These are phyloP conservation scores for Clarireedia homoeocarpa DNA, from an alignment of 2,329 filamentous ascomycete genomes.

Conservation along the genomic window DNA sequence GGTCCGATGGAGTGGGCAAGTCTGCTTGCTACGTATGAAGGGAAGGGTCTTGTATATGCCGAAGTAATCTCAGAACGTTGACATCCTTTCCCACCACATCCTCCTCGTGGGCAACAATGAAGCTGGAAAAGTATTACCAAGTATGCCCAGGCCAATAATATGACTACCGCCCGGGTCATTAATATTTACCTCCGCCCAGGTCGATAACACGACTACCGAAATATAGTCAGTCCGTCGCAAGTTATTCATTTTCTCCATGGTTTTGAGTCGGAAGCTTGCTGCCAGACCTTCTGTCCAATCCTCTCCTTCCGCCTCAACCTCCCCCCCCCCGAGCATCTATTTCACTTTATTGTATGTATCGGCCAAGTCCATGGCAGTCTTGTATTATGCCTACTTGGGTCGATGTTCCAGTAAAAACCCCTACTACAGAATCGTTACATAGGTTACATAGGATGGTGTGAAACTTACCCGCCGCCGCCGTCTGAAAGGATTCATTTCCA, in stretches of 20 bases:
- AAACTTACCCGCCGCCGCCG: neutral
- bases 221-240: too few relatives aligned
- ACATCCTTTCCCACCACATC: too few relatives aligned
- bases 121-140: too few relatives aligned
- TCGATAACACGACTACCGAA: too few relatives aligned
- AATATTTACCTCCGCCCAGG: too few relatives aligned
- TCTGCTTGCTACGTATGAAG: neutral
- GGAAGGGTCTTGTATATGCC: neutral
- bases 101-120: too few relatives aligned
- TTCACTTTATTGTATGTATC: neutral
- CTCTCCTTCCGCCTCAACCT: neutral
- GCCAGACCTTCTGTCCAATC: too few relatives aligned
- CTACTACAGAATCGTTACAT: neutral
- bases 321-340: neutral
- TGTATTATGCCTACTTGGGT: neutral
- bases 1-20: neutral
- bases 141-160: too few relatives aligned
- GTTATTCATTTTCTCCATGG: too few relatives aligned
- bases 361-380: neutral
- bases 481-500: neutral
- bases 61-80: neutral
- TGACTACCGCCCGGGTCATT: too few relatives aligned
- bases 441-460: neutral
- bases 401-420: neutral
- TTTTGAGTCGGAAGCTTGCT: too few relatives aligned